Evolutionary conservation across 2,329 filamentous ascomycete species (phyloP), one percentile per base, ranked within the genome.

Genomic region (Botrytis fragariae): DNA sequence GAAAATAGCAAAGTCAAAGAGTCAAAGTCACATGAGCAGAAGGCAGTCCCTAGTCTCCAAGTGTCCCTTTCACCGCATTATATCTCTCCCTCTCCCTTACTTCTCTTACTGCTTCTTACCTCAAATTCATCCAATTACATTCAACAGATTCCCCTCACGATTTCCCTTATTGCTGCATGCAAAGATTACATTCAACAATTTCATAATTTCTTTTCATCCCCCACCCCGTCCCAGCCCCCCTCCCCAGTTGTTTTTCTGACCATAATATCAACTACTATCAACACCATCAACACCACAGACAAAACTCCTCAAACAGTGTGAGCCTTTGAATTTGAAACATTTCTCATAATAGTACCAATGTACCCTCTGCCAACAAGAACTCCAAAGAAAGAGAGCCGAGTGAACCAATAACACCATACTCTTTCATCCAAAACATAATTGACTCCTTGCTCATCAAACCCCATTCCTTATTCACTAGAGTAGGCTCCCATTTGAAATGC

Each of bases 381-480:
- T 25, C 32, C 22, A 32, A 39, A 57, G n/a, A 60, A 32, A 35
- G n/a, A 61, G 20, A 44, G n/a, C 25, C 42, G 16, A 35, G 29
- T 37, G 37, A n/a, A 25, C 48, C 20, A 22, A 22, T 5, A 32
- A 42, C 48, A 22, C 48, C 45, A 22, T 10, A 29, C 48, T 37
- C 12, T 32, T 20, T 37, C 69, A 67, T 72, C 45, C 69, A 72
- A 67, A 44, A 57, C n/a, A 35, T 25, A 6, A 29, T 57, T 8
- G 65, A 72, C 69, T 54, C 69, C 61, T 59, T 32, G 35, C 69
- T 44, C 44, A 22, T 42, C 45, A 72, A 72, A 22, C 20, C 20
- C 48, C 59, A 20, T 57, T 39, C 37, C 29, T 25, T 54, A 29
- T 42, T 48, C 45, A 54, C 35, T 16, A 29, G 37, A 69, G 39